Base-by-base conservation (phyloP, 2,329 filamentous ascomycete genomes). In the Cladosporium sp. region DNA sequence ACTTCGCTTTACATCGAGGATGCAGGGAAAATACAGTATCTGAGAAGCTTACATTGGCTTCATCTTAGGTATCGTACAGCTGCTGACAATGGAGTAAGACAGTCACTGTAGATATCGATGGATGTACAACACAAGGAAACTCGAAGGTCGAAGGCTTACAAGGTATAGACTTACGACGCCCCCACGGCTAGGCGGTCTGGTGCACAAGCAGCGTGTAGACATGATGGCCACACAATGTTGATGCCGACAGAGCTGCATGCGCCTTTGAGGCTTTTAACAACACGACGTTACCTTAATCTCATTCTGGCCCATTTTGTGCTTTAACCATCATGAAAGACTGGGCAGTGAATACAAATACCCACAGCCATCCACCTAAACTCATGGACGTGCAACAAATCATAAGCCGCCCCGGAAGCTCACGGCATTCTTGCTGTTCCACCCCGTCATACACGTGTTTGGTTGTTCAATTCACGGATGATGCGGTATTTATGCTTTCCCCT, bases 361-460 rank as follows among this genome's bases (percentile, higher is more conserved):
- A 21, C 41, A 21, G n/a, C n/a, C 41, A 24, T 4, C 41, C n/a
- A 21, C 10, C 10, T 8, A 12, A 21, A 47, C 3, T 21, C 8
- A n/a, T 4, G 41, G 41, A 24, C n/a, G 41, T 21, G 41, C 41
- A 47, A 12, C 41, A 47, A 47, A 47, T 47, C n/a, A 47, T 10
- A 21, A 47, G 41, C n/a, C 41, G n/a, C 41, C n/a, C 12, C 41
- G 41, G 41, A 47, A 47, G 41, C 10, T n/a, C n/a, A 24, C 41
- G 41, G 41, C 41, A 47, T 47, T 47, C 41, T 55, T 55, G 18
- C 52, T 55, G 52, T 55, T 55, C 30, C 15, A 55, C n/a, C 28
- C 28, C 52, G 52, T 55, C 52, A 55, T 55, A 32, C 51, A n/a
- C 30, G 28, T 55, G 52, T 34, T 52, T 21, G 34, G 15, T 24